Conservation (phyloP, 2,329 filamentous ascomycete species). For the Botrytis aclada region DNA sequence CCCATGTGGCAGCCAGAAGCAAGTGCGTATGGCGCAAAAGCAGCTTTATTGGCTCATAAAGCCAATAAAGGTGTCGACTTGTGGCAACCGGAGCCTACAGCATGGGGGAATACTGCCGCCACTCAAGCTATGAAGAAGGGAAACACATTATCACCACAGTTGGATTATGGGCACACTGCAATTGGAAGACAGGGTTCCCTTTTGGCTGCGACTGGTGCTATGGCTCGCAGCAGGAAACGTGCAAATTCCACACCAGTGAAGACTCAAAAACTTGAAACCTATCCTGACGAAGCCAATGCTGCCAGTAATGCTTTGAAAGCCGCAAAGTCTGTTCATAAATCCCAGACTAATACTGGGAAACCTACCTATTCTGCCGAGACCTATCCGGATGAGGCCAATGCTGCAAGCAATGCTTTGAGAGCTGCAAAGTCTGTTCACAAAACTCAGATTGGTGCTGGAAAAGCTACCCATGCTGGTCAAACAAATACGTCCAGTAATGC, state of each 20-base stretch:
- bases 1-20: constrained; percentile 60
- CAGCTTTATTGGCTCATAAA: constrained; percentile 65
- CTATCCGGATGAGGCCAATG: constrained; percentile 58
- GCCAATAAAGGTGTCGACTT: constrained; percentile 50
- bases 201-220: constrained; percentile 73
- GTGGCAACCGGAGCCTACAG: constrained; percentile 47
- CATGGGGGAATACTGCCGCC: constrained; percentile 64
- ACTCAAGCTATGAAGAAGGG: constrained; percentile 58
- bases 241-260: constrained; percentile 58
- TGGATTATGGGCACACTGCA: constrained; percentile 46
- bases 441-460: constrained; percentile 31
- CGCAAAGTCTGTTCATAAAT: constrained; percentile 56
- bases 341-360: constrained; percentile 34
- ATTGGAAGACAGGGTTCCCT: constrained; percentile 64
- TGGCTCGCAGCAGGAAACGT: constrained; percentile 55
- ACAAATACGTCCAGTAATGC: constrained; percentile 62
- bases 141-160: constrained; percentile 42
- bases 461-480: constrained; percentile 52
- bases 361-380: constrained; percentile 53
- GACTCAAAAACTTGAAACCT: constrained; percentile 41
- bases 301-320: constrained; percentile 68
- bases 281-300: constrained; percentile 59
- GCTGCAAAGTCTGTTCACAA: constrained; percentile 62
- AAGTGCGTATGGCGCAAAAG: constrained; percentile 67
- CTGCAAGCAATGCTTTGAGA: constrained; percentile 64